Conservation (phyloP, 148 eudicot species). For the Tetragonia tetragonoides region DNA sequence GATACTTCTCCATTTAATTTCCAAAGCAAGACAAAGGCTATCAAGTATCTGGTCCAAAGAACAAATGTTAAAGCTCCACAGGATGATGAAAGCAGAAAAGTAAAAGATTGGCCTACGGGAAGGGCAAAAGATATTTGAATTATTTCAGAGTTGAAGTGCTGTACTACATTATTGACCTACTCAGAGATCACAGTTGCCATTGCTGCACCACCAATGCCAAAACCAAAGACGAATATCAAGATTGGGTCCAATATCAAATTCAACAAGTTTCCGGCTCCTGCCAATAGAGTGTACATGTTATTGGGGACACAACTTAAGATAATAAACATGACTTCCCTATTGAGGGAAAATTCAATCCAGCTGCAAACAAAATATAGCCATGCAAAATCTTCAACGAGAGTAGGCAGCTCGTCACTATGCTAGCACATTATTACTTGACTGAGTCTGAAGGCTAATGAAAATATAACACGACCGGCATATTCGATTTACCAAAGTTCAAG, state of each 20-base stretch:
- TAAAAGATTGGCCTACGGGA: not conserved
- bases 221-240: conserved; percentile 59
- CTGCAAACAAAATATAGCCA: not conserved
- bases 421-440: not conserved
- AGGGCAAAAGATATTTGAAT: conserved; percentile 2
- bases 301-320: not conserved
- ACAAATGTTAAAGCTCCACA: conserved; percentile 7
- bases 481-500: not conserved
- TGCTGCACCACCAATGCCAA: conserved; percentile 92
- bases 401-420: not conserved
- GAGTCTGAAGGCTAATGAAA: not conserved
- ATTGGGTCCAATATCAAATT: conserved; percentile 71
- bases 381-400: not conserved
- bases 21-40: conserved; percentile 73
- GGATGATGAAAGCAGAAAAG: not conserved
- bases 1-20: conserved; percentile 60
- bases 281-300: conserved; percentile 22
- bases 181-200: conserved; percentile 91
- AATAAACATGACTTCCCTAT: conserved; percentile 1
- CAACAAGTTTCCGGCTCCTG: conserved; percentile 87
- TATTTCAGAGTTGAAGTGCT: conserved; percentile 7
- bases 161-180: conserved; percentile 79
- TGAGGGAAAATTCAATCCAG: not conserved
- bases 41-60: conserved; percentile 57
- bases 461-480: not conserved